Evolutionary conservation across 2,329 filamentous ascomycete species (phyloP).

Genomic region (Blastomyces silverae): DNA sequence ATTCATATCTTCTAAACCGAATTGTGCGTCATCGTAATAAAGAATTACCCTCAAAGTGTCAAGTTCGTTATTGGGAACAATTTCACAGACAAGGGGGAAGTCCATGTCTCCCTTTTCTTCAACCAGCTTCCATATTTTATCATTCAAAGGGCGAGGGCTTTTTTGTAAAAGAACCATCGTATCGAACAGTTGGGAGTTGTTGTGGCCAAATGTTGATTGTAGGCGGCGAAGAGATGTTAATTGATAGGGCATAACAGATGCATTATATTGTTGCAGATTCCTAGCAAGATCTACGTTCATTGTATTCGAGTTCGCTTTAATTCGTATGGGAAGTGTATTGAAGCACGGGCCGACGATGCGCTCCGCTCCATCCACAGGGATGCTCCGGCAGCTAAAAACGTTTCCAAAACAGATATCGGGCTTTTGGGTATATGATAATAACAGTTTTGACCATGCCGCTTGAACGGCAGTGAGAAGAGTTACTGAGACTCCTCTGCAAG

Average conservation of each 20-base stretch:
- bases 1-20: conserved; percentile 24
- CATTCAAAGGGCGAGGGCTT: conserved; percentile 41
- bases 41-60: conserved; percentile 55
- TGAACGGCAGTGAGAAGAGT: conserved; percentile 64
- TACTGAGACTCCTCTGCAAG: conserved; percentile 49
- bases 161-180: conserved; percentile 74
- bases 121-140: conserved; percentile 46
- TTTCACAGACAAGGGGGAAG: conserved; percentile 68
- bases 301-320: conserved; percentile 44
- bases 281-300: conserved; percentile 55
- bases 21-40: conserved; percentile 49
- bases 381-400: conserved; percentile 69
- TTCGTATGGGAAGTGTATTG: conserved; percentile 72
- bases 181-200: conserved; percentile 62
- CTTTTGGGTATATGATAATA: conserved; percentile 51
- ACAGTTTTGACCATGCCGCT: conserved; percentile 61
- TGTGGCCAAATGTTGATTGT: conserved; percentile 47
- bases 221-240: conserved; percentile 68
- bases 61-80: conserved; percentile 50
- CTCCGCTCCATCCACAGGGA: conserved; percentile 60
- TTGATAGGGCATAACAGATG: conserved; percentile 59
- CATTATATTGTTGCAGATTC: conserved; percentile 55
- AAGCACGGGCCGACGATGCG: conserved; percentile 81
- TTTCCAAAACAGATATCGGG: conserved; percentile 80
- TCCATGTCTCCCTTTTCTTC: conserved; percentile 53